A percentile compares a stretch with the other conserved stretches of the same genome.
Conservation (phyloP, 148 eudicot species). For the Limonium bicolor region DNA sequence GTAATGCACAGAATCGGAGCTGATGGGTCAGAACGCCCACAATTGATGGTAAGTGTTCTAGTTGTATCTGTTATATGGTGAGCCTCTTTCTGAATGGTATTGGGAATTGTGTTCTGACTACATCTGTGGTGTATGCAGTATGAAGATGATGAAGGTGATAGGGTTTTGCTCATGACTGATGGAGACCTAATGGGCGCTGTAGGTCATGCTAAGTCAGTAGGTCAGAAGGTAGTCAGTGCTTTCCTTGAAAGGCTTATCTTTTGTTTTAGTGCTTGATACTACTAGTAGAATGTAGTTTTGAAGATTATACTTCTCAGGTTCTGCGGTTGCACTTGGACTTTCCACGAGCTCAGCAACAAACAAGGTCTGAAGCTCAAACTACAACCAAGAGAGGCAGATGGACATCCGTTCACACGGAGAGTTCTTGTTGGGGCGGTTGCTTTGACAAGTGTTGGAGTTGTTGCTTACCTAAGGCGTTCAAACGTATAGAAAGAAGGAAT, state of each 20-base stretch:
- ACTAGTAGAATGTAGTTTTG: too few relatives aligned
- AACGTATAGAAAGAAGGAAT: constrained; percentile 7
- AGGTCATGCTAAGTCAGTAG: constrained; percentile 61
- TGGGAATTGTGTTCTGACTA: not conserved
- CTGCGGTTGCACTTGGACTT: constrained; percentile 71
- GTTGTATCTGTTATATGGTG: not conserved
- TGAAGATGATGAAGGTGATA: constrained; percentile 94
- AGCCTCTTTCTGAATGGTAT: not conserved
- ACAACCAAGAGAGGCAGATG: constrained; percentile 17
- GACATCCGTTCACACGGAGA: constrained; percentile 28
- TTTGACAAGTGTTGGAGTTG: constrained; percentile 41
- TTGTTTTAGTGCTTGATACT: too few relatives aligned
- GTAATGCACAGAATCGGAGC: constrained; percentile 61
- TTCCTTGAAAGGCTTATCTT: not conserved
- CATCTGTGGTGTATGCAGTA: constrained; percentile 27
- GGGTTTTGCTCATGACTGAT: constrained; percentile 73
- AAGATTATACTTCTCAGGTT: too few relatives aligned
- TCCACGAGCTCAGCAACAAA: constrained; percentile 25
- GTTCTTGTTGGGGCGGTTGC: constrained; percentile 57
- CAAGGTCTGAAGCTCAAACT: constrained; percentile 5
- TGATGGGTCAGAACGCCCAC: constrained; percentile 29
- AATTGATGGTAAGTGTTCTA: constrained; percentile 44
- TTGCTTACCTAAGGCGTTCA: constrained; percentile 55
- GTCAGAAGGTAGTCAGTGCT: constrained; percentile 48
- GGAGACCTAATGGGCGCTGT: constrained; percentile 76